phyloP scores from a whole-genome alignment of 1,284 basidiomycete species.

The Mrakiaceae sp. region DNA sequence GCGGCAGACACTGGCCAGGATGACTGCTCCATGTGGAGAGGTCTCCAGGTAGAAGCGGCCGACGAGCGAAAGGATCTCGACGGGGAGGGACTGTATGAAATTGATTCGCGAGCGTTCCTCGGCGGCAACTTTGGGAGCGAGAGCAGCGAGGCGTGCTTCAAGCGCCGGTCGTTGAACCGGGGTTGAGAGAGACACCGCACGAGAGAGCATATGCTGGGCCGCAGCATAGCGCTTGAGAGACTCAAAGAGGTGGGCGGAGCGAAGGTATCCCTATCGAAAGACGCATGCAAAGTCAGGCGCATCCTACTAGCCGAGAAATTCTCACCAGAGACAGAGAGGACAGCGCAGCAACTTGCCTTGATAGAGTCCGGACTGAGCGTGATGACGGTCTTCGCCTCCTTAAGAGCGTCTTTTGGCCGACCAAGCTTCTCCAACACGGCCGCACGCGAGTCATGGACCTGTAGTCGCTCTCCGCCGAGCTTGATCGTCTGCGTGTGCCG shows the following conservation, averaged over 20 bases:
- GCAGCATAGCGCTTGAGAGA: not conserved
- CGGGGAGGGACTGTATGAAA: constrained; percentile 3
- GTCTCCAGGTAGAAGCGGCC: not conserved
- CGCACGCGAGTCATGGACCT: constrained; percentile 4
- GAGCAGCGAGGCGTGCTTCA: not conserved
- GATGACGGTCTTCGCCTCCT: constrained; percentile 8
- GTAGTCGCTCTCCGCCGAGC: not conserved
- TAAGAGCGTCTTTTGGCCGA: constrained; percentile 6
- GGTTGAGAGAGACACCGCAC: constrained; percentile 2
- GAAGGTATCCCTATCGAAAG: constrained; percentile 1
- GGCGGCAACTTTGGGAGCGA: not conserved
- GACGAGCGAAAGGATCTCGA: constrained; percentile 3
- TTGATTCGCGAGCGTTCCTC: not conserved
- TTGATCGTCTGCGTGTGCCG: constrained; percentile 1
- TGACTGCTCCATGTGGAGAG: not conserved
- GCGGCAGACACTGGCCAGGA: not conserved
- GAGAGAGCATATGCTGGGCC: constrained; percentile 11
- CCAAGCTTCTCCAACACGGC: constrained; percentile 15
- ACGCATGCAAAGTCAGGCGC: not conserved
- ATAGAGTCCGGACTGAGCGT: constrained; percentile 6
- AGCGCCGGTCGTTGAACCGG: not conserved
- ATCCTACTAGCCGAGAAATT: not conserved
- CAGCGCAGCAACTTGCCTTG: not conserved
- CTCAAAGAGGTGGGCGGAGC: constrained; percentile 5
- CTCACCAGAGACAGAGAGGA: not conserved